Evolutionary conservation across 768 basidiomycete genomes (phyloP).

Genomic region (Pleurotus ostreatus): DNA sequence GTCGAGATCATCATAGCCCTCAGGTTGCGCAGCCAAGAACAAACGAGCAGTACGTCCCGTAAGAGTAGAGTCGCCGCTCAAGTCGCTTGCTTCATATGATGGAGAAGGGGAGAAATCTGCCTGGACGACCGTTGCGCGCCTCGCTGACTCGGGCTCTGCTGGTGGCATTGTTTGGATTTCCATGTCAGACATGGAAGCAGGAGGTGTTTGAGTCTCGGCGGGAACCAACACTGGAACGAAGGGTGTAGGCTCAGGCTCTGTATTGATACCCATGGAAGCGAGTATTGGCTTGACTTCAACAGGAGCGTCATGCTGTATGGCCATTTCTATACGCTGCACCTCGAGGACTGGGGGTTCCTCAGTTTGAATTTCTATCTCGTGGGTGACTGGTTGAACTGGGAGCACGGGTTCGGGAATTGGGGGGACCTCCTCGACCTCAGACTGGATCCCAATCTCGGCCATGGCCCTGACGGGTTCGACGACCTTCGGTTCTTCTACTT

Average conservation of each 20-base stretch:
- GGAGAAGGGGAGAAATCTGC: constrained; percentile 29
- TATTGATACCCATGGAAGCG: constrained; percentile 27
- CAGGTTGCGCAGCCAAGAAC: constrained; percentile 26
- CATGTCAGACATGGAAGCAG: background rate
- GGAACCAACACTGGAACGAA: constrained; percentile 21
- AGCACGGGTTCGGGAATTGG: constrained; percentile 17
- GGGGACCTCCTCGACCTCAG: constrained; percentile 23
- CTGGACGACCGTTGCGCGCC: constrained; percentile 47
- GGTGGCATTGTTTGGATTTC: background rate
- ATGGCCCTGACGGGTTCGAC: constrained; percentile 24
- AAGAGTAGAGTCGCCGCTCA: constrained; percentile 36
- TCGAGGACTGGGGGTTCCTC: constrained; percentile 22
- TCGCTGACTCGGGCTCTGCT: constrained; percentile 12
- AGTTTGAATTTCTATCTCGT: constrained; percentile 45
- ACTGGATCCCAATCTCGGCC: constrained; percentile 21
- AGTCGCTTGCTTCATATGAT: constrained; percentile 18
- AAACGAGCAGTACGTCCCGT: constrained; percentile 24
- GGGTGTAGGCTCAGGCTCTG: constrained; percentile 27
- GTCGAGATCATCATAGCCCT: constrained; percentile 19
- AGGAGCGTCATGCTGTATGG: constrained; percentile 39
- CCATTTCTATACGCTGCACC: constrained; percentile 37
- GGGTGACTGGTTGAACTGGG: constrained; percentile 12
- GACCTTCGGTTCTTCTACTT: constrained; percentile 12
- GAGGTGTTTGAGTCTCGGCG: constrained; percentile 30
- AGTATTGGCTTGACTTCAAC: constrained; percentile 29